phyloP scores from a whole-genome alignment of 1,139 yeast species.

The Yamadazyma kanchanaburiensis region DNA sequence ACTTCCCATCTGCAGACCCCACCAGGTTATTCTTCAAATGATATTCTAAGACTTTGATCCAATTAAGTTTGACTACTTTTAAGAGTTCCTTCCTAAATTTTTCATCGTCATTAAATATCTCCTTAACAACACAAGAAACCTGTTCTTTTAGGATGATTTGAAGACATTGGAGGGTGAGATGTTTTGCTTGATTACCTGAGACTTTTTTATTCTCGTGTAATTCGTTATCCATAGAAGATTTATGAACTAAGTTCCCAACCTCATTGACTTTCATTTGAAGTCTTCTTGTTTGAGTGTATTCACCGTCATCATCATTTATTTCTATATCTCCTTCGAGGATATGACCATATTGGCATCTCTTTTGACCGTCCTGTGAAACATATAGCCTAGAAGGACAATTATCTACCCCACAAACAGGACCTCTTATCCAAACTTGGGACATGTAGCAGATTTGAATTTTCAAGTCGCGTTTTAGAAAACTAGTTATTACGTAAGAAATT shows the following conservation, averaged over 20 bases:
- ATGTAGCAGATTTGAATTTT: too few species aligned
- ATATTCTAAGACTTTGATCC: constrained; percentile 39
- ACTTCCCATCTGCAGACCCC: constrained; percentile 7
- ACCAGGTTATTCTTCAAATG: constrained; percentile 9
- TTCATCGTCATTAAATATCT: constrained; percentile 6
- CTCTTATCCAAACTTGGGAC: constrained; percentile 53
- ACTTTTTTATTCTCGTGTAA: constrained; percentile 34
- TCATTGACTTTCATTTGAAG: constrained; percentile 31
- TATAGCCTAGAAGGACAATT: constrained; percentile 82
- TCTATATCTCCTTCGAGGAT: constrained; percentile 79
- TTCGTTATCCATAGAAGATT: constrained; percentile 17
- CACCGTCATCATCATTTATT: constrained; percentile 64
- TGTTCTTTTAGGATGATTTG: constrained; percentile 57
- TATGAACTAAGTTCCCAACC: constrained; percentile 8
- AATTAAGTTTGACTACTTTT: constrained; percentile 44
- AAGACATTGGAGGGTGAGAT: constrained; percentile 44
- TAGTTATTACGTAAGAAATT: too few species aligned
- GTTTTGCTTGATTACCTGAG: constrained; percentile 54
- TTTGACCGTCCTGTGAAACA: constrained; percentile 68
- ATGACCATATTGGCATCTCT: constrained; percentile 88
- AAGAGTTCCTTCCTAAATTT: constrained; percentile 23
- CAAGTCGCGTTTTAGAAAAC: too few species aligned
- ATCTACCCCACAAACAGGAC: constrained; percentile 84
- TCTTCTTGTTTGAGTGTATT: constrained; percentile 49
- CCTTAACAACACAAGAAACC: constrained; percentile 26